phyloP scores from a whole-genome alignment of 345 rosid genomes.

The Anastatica hierochuntica region DNA sequence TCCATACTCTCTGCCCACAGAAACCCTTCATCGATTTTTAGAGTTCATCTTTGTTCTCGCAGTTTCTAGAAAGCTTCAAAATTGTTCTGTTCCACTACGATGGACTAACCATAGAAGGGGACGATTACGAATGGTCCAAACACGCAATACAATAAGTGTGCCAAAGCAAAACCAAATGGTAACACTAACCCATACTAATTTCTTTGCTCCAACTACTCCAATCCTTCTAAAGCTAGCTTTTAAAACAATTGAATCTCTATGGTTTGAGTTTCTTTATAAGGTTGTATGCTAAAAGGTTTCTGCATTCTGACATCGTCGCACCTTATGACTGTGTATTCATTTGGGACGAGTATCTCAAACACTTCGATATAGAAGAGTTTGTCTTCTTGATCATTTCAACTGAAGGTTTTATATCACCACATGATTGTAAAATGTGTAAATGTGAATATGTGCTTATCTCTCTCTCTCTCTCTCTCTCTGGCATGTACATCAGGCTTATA shows the following conservation, averaged over 20 bases:
- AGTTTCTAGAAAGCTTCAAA: constrained; percentile 76
- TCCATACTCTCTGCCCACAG: too few relatives aligned
- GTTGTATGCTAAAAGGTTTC: constrained; percentile 99
- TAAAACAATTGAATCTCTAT: not conserved
- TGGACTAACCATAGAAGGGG: constrained; percentile 80
- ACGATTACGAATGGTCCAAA: constrained; percentile 90
- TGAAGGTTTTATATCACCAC: too few relatives aligned
- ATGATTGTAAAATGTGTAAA: too few relatives aligned
- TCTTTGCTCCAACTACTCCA: not conserved
- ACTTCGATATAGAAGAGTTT: constrained; percentile 78
- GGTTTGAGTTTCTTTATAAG: constrained; percentile 24
- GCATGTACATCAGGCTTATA: constrained; percentile 71
- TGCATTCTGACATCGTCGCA: constrained; percentile 93
- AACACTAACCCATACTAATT: not conserved
- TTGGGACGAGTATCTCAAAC: constrained; percentile 97
- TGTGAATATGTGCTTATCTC: constrained; percentile 1
- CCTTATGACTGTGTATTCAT: constrained; percentile 86
- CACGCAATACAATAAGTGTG: constrained; percentile 81
- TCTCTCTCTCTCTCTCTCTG: constrained; percentile 1
- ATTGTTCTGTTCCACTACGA: constrained; percentile 91
- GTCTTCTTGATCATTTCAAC: constrained; percentile 21
- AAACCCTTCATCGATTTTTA: too few relatives aligned
- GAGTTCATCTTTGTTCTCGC: constrained; percentile 6
- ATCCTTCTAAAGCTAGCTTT: not conserved
- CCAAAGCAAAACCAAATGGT: constrained; percentile 95